Evolutionary conservation across 2,329 filamentous ascomycete species (phyloP).

Genomic region (Aspergillus sp.): DNA sequence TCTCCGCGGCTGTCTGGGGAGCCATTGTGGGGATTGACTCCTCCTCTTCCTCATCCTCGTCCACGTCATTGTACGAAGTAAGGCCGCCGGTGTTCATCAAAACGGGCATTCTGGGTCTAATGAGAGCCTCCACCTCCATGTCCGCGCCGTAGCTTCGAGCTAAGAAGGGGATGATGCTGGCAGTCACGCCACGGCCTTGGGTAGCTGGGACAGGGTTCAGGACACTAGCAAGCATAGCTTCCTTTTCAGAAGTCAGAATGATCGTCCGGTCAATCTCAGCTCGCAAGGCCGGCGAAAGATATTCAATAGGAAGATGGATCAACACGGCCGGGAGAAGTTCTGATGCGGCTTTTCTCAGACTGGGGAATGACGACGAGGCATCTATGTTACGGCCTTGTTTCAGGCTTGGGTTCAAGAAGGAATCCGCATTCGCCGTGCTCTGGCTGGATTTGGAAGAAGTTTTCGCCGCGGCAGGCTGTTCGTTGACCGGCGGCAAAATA

Average conservation of each 20-base stretch:
- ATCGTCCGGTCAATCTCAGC: constrained; percentile 77
- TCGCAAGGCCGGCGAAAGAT: constrained; percentile 68
- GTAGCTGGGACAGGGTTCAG: constrained; percentile 70
- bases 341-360: constrained; percentile 57
- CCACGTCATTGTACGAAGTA: constrained; percentile 23
- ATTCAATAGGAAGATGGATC: constrained; percentile 61
- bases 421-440: constrained; percentile 61
- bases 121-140: constrained; percentile 68
- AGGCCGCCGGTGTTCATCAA: constrained; percentile 30
- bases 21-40: constrained; percentile 17
- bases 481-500: constrained; percentile 54
- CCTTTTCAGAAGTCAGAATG: constrained; percentile 65
- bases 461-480: constrained; percentile 25
- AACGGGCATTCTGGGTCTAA: constrained; percentile 52
- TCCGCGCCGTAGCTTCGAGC: constrained; percentile 62
- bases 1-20: constrained; percentile 14
- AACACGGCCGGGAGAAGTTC: constrained; percentile 63
- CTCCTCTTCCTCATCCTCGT: constrained; percentile 30
- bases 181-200: constrained; percentile 59
- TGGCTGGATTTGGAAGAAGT: constrained; percentile 36
- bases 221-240: constrained; percentile 77
- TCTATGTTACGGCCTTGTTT: constrained; percentile 24
- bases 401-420: constrained; percentile 58
- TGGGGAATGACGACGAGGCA: constrained; percentile 22
- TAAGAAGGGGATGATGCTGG: constrained; percentile 79